phyloP scores from a whole-genome alignment of 306 rosid genomes.

The Oemleria cerasiformis region DNA sequence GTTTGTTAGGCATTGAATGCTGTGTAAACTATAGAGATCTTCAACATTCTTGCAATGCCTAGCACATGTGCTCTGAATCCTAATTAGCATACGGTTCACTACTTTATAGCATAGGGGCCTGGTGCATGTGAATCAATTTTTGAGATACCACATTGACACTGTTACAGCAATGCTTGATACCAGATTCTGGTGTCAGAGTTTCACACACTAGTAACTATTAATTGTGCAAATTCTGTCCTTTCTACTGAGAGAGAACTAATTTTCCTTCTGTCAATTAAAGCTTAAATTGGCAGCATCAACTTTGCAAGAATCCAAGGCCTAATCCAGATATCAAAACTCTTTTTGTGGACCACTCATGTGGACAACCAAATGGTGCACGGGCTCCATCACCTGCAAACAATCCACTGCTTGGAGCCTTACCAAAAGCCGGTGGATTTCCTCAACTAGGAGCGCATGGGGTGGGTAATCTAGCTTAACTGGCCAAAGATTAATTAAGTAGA shows the following conservation, averaged over 20 bases:
- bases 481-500: not conserved
- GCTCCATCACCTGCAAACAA: slow-evolving; percentile 96
- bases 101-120: not conserved
- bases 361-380: slow-evolving; percentile 94
- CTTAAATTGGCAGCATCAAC: slow-evolving; percentile 99
- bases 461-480: slow-evolving; percentile 30
- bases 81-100: not conserved
- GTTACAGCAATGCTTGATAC: slow-evolving; percentile 5
- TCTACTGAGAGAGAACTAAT: slow-evolving; percentile 8
- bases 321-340: slow-evolving; percentile 99
- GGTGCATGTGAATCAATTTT: slow-evolving; percentile 1
- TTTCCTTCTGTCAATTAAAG: slow-evolving; percentile 45
- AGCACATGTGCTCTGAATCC: not conserved
- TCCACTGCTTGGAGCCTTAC: slow-evolving; percentile 83
- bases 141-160: slow-evolving; percentile 9
- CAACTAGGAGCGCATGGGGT: slow-evolving; percentile 98
- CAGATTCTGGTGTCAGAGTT: not conserved
- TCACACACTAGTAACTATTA: not conserved
- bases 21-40: not conserved
- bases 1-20: not conserved
- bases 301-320: slow-evolving; percentile 94
- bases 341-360: slow-evolving; percentile 97
- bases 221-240: not conserved
- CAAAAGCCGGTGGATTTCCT: slow-evolving; percentile 95
- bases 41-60: not conserved